Conservation (phyloP, 495 filamentous ascomycete species). For the Lentithecium fluviatile region DNA sequence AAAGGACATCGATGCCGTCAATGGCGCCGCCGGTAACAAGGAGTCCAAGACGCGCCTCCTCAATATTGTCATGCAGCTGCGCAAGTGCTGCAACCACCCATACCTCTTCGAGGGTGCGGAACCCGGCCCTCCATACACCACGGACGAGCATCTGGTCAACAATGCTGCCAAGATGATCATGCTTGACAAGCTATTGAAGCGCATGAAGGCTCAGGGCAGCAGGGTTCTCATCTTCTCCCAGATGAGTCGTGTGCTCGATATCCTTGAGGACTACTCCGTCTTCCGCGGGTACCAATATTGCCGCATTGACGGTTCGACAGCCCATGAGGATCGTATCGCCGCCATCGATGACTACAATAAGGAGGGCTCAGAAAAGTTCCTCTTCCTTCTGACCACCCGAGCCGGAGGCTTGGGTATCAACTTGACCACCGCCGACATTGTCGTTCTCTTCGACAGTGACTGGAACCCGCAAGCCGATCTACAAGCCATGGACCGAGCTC, state of each 20-base stretch:
- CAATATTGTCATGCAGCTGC: slow-evolving; percentile 99
- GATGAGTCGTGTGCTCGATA: slow-evolving; percentile 96
- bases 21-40: slow-evolving; percentile 90
- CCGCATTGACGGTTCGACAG: slow-evolving; percentile 95
- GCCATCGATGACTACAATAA: slow-evolving; percentile 99
- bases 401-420: slow-evolving; percentile 99
- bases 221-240: slow-evolving; percentile 98
- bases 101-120: slow-evolving; percentile 99
- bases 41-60: slow-evolving; percentile 99
- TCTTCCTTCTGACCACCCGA: slow-evolving; percentile 96
- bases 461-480: slow-evolving; percentile 99
- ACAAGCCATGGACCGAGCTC: slow-evolving; percentile 97
- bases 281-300: slow-evolving; percentile 94
- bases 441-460: slow-evolving; percentile 97
- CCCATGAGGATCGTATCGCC: slow-evolving; percentile 95
- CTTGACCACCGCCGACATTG: slow-evolving; percentile 90
- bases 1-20: slow-evolving; percentile 98
- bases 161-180: slow-evolving; percentile 98
- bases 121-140: slow-evolving; percentile 95
- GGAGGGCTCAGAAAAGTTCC: slow-evolving; percentile 89
- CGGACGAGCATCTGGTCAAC: slow-evolving; percentile 90
- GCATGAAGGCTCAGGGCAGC: slow-evolving; percentile 81
- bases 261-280: slow-evolving; percentile 97
- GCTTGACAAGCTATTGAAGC: slow-evolving; percentile 84
- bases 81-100: slow-evolving; percentile 98